A percentile compares a stretch with the other conserved stretches of the same genome.
Evolutionary conservation across 2,329 filamentous ascomycete genomes (phyloP).

Genomic region (Fusarium bactridioides): DNA sequence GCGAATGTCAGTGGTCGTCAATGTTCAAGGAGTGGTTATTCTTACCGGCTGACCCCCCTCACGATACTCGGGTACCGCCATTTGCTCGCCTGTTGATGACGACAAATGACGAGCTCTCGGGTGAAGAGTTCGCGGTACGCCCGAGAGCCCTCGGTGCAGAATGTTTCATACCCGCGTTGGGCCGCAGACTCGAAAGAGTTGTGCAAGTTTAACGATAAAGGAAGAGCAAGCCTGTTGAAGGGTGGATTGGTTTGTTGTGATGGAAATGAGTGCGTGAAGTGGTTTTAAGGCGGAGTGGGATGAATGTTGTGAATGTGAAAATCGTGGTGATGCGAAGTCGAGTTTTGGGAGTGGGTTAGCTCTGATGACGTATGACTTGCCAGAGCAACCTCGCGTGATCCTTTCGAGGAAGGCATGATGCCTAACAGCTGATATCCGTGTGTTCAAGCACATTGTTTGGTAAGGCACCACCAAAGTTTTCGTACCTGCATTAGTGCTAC

Average conservation of each 20-base stretch:
- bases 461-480: background rate
- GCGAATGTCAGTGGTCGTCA: conserved; percentile 14
- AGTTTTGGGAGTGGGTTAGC: background rate
- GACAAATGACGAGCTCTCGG: background rate
- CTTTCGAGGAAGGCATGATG: background rate
- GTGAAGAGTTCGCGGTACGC: background rate
- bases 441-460: background rate
- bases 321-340: background rate
- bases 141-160: background rate
- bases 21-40: conserved; percentile 14
- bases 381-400: background rate
- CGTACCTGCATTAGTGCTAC: background rate
- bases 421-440: too few species aligned
- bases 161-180: background rate
- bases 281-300: background rate
- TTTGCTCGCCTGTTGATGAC: background rate
- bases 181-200: conserved; percentile 1
- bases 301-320: background rate
- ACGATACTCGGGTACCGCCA: too few species aligned
- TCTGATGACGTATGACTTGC: background rate
- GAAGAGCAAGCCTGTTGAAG: background rate
- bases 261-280: background rate
- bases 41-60: too few species aligned
- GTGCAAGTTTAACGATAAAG: background rate
- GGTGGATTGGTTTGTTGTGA: background rate